A percentile compares a stretch with the other conserved stretches of the same genome.
phyloP scores from a whole-genome alignment of 1,284 basidiomycete genomes.

The Rhodotorula sp. region DNA sequence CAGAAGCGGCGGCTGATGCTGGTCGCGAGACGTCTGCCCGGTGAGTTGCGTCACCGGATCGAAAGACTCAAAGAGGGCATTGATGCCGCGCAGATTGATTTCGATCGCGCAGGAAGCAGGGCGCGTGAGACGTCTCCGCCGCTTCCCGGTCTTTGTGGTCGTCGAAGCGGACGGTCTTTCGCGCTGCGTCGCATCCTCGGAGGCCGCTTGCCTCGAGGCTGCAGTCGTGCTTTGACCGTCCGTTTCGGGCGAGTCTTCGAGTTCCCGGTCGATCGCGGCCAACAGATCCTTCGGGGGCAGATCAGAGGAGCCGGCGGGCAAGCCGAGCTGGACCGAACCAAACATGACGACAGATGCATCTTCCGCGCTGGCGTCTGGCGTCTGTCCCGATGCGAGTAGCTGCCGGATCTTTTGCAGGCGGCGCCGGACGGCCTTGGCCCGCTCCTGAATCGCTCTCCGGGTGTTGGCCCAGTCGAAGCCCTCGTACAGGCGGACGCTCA shows the following conservation, averaged over 20 bases:
- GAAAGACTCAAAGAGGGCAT: slow-evolving; percentile 51
- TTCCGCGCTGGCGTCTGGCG: slow-evolving; percentile 75
- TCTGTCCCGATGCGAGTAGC: slow-evolving; percentile 86
- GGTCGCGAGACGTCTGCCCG: slow-evolving; percentile 33
- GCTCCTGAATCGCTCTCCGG: slow-evolving; percentile 78
- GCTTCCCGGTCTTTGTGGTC: slow-evolving; percentile 18
- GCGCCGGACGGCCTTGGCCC: slow-evolving; percentile 80
- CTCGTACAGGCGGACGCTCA: slow-evolving; percentile 73
- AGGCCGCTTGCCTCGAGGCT: slow-evolving; percentile 80
- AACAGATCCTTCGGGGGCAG: slow-evolving; percentile 73
- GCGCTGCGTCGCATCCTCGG: slow-evolving; percentile 43
- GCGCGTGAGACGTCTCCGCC: slow-evolving; percentile 60
- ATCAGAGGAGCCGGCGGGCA: slow-evolving; percentile 59
- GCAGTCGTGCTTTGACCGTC: slow-evolving; percentile 27
- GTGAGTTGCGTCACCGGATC: slow-evolving; percentile 53
- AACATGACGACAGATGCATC: slow-evolving; percentile 68
- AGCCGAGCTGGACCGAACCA: slow-evolving; percentile 69
- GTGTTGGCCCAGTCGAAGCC: slow-evolving; percentile 92
- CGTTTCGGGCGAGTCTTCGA: slow-evolving; percentile 47
- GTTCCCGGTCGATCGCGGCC: slow-evolving; percentile 79
- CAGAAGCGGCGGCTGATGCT: slow-evolving; percentile 7
- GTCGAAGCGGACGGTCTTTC: slow-evolving; percentile 4
- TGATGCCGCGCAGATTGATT: slow-evolving; percentile 67
- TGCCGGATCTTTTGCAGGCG: slow-evolving; percentile 87
- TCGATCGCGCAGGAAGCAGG: slow-evolving; percentile 80